Evolutionary conservation across 306 rosid species (phyloP).

Genomic region (Quercus glauca): DNA sequence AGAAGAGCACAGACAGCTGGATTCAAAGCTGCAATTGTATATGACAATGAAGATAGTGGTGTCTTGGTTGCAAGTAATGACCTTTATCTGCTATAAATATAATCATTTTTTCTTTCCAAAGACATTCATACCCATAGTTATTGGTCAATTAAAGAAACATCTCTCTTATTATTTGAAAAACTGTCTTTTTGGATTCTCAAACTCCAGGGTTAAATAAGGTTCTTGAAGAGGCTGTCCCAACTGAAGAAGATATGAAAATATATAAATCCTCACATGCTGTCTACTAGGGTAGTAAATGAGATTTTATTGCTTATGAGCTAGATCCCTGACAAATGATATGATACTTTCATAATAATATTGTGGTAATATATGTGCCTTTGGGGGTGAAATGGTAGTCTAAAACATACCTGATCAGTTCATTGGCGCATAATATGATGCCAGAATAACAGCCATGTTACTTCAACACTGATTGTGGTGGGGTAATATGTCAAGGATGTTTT

Average conservation of each 20-base stretch:
- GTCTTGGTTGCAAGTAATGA: conserved; percentile 84
- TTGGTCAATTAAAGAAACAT: neutral
- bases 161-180: neutral
- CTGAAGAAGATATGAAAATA: too few species aligned
- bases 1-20: conserved; percentile 85
- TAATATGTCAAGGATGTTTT: neutral
- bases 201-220: too few species aligned
- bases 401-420: neutral
- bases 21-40: conserved; percentile 84
- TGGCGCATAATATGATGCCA: neutral
- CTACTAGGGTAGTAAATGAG: neutral
- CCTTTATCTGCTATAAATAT: conserved; percentile 16
- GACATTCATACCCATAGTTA: neutral
- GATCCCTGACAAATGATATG: neutral
- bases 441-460: neutral
- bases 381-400: neutral
- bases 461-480: neutral
- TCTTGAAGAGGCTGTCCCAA: too few species aligned
- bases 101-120: neutral
- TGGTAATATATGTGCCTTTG: neutral
- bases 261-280: neutral
- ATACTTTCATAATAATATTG: neutral
- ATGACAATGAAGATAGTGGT: conserved; percentile 70
- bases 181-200: too few species aligned
- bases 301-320: neutral